phyloP scores from a whole-genome alignment of 1,284 basidiomycete genomes.

The Leccinum solheimii region DNA sequence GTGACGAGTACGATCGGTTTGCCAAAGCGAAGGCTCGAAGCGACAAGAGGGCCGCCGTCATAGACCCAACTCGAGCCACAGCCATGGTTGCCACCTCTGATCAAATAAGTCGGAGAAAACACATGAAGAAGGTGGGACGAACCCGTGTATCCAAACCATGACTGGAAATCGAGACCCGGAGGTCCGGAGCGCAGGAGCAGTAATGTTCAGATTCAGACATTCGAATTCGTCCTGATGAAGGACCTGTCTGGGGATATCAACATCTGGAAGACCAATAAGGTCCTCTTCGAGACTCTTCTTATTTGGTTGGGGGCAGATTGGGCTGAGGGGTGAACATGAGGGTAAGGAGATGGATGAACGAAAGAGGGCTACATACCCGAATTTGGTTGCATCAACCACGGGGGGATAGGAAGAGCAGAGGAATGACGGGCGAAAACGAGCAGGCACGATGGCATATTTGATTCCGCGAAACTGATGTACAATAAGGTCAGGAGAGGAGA shows the following conservation, averaged over 20 bases:
- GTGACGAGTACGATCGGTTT: conserved; percentile 71
- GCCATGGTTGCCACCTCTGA: conserved; percentile 67
- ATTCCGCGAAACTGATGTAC: conserved; percentile 73
- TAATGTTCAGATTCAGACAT: conserved; percentile 75
- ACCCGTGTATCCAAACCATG: conserved; percentile 83
- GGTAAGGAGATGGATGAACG: not conserved
- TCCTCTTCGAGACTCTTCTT: conserved; percentile 54
- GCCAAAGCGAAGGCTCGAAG: conserved; percentile 56
- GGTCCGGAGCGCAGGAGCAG: conserved; percentile 58
- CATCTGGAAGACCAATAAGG: conserved; percentile 58
- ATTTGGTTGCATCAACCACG: conserved; percentile 58
- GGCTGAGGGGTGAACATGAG: conserved; percentile 41
- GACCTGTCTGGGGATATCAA: conserved; percentile 53
- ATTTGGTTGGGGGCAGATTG: conserved; percentile 70
- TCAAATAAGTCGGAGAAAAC: conserved; percentile 16
- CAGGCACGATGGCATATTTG: conserved; percentile 72
- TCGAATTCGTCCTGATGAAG: conserved; percentile 70
- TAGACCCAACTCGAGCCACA: conserved; percentile 75
- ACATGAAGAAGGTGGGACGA: conserved; percentile 24
- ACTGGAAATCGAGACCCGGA: conserved; percentile 59
- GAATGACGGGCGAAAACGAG: conserved; percentile 69
- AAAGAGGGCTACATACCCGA: conserved; percentile 50
- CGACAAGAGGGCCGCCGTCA: conserved; percentile 68
- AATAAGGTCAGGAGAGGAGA: conserved; percentile 54
- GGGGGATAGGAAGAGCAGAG: conserved; percentile 56